Conservation (phyloP, 768 basidiomycete genomes). For the Russula emetica region DNA sequence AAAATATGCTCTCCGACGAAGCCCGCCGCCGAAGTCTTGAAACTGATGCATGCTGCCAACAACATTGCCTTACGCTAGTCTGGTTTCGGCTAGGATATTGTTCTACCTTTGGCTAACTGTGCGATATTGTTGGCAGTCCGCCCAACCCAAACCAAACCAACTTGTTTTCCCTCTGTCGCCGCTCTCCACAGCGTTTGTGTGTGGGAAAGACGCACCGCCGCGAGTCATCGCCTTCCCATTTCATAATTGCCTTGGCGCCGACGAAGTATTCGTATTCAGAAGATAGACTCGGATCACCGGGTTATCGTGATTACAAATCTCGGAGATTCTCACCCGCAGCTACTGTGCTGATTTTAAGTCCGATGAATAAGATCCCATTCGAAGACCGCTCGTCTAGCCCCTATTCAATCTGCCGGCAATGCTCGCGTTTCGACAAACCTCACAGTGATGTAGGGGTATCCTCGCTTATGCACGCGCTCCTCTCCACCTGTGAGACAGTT, state of each 20-base stretch:
- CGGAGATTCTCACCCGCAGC: background rate
- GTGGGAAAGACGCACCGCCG: background rate
- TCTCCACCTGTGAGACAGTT: background rate
- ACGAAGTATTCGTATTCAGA: background rate
- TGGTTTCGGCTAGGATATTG: background rate
- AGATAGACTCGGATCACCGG: background rate
- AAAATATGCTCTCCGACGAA: background rate
- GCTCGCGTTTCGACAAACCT: conserved; percentile 4
- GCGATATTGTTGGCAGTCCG: background rate
- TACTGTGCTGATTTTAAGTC: background rate
- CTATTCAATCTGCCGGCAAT: background rate
- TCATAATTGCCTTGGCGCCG: background rate
- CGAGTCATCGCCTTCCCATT: background rate
- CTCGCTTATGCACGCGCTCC: background rate
- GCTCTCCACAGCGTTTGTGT: background rate
- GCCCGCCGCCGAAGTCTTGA: background rate
- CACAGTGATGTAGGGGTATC: background rate
- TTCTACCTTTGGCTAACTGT: background rate
- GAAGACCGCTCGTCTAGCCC: background rate
- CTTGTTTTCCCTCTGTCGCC: background rate
- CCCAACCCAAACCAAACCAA: background rate
- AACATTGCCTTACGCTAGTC: background rate
- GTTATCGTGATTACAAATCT: conserved; percentile 7
- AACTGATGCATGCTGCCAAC: background rate
- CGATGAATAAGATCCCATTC: conserved; percentile 7